Evolutionary conservation across 768 basidiomycete genomes (phyloP), one percentile per base, ranked within the genome.

Genomic region (Sutorius australiensis): DNA sequence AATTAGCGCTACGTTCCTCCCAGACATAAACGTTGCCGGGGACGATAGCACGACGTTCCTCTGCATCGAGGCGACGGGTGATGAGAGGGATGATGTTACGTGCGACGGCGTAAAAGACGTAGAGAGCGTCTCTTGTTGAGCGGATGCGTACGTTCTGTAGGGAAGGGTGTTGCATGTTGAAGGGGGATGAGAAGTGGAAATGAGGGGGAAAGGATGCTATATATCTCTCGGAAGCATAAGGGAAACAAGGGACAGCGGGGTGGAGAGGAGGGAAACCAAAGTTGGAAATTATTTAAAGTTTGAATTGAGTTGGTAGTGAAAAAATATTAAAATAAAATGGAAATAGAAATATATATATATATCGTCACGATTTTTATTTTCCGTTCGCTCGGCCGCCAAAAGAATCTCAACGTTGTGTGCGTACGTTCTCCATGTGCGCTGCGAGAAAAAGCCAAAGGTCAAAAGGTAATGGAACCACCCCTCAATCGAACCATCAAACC

Each of bases 21-120:
- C 90, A 92, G 55, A 92, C 87, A 60, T 90, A 92, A 21, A 91
- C 87, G 59, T 88, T 88, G 24, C 89, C 89, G 0, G 89, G 80
- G 16, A 77, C 59, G 61, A 92, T 87, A 16, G 80, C 80, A 43
- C 83, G 76, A 38, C 89, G 81, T 67, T 92, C 89, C 65, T 91
- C 88, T 40, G 86, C 86, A 65, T 92, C 89, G 59, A 92, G 79
- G 8, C 89, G 83, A 51, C 89, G 81, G 19, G 86, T 87, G 64
- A 90, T 89, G 64, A 92, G 79, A 44, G 87, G 87, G 39, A 91
- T 75, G 51, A 75, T 66, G 61, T 82, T 78, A 54, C 76, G 76
- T 10, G 87, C 84, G 46, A 91, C 89, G 45, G 82, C 90, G 64
- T 86, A 76, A 71, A 92, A 91, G 61, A 92, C 84, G 56, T 86